Percentiles rank a stretch among this genome's conserved stretches.
Conservation (phyloP, 495 filamentous ascomycete genomes). For the Aspergillus bertholletiae region DNA sequence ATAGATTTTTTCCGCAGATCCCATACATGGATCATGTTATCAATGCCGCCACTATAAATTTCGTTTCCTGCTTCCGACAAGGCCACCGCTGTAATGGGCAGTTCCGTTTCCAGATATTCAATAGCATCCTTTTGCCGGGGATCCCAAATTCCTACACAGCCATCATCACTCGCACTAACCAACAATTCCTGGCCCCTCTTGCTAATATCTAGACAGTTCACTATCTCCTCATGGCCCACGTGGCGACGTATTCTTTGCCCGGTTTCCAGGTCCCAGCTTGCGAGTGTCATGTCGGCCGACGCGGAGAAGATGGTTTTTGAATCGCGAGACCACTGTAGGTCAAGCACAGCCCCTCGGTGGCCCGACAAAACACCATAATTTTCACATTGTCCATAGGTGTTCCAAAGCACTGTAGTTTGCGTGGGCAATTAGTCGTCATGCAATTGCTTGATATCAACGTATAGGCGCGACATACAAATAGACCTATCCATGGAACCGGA, state of each 20-base stretch:
- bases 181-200: constrained; percentile 85
- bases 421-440: constrained; percentile 7
- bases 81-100: constrained; percentile 88
- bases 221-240: constrained; percentile 87
- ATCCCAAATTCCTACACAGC: constrained; percentile 94
- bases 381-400: constrained; percentile 84
- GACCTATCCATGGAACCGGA: constrained; percentile 93
- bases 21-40: constrained; percentile 97
- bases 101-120: constrained; percentile 86
- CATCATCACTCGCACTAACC: constrained; percentile 87
- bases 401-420: constrained; percentile 73
- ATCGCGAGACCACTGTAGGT: constrained; percentile 95
- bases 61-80: constrained; percentile 92
- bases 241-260: constrained; percentile 86
- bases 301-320: constrained; percentile 88
- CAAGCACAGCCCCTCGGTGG: constrained; percentile 85
- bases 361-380: constrained; percentile 87
- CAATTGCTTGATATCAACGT: neutral
- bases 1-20: constrained; percentile 88
- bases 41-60: constrained; percentile 91
- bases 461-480: constrained; percentile 60
- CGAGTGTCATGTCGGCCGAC: constrained; percentile 86
- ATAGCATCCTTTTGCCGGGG: constrained; percentile 85
- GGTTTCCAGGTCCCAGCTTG: constrained; percentile 91
- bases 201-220: constrained; percentile 86